Evolutionary conservation across 78 protist genomes (phyloP).

Genomic region (Dictyostelium purpureum): DNA sequence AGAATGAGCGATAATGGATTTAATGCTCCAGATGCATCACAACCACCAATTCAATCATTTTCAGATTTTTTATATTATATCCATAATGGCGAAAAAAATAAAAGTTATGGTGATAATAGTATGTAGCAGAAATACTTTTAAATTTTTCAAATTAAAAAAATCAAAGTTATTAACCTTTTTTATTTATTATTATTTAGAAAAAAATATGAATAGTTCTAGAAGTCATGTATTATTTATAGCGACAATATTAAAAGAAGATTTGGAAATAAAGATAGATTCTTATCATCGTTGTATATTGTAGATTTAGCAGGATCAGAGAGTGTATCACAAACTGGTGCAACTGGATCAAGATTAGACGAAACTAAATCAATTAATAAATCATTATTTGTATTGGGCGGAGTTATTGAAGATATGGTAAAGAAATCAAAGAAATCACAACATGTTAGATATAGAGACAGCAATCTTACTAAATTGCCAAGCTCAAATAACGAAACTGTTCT

Average conservation of each 20-base stretch:
- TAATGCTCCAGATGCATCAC: neutral
- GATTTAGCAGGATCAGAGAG: constrained; percentile 91
- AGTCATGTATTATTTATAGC: constrained; percentile 41
- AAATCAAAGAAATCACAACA: constrained; percentile 65
- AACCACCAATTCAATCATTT: neutral
- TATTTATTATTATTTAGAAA: constrained; percentile 8
- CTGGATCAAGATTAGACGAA: constrained; percentile 85
- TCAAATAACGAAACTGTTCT: constrained; percentile 14
- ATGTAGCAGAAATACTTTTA: too few species aligned
- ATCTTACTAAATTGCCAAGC: constrained; percentile 85
- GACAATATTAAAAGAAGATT: constrained; percentile 3
- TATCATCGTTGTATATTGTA: constrained; percentile 49
- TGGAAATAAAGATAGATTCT: neutral
- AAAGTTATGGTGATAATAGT: neutral
- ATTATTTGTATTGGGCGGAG: constrained; percentile 57
- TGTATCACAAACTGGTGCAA: constrained; percentile 62
- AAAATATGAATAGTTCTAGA: constrained; percentile 33
- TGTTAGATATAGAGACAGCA: constrained; percentile 83
- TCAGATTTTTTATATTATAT: neutral
- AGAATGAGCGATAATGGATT: constrained; percentile 25
- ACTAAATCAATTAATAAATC: constrained; percentile 85
- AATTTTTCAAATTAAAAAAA: neutral
- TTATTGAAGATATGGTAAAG: constrained; percentile 69
- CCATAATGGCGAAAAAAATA: neutral
- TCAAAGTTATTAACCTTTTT: neutral